Evolutionary conservation across 306 rosid genomes (phyloP).

Genomic region (Acmispon strigosus): DNA sequence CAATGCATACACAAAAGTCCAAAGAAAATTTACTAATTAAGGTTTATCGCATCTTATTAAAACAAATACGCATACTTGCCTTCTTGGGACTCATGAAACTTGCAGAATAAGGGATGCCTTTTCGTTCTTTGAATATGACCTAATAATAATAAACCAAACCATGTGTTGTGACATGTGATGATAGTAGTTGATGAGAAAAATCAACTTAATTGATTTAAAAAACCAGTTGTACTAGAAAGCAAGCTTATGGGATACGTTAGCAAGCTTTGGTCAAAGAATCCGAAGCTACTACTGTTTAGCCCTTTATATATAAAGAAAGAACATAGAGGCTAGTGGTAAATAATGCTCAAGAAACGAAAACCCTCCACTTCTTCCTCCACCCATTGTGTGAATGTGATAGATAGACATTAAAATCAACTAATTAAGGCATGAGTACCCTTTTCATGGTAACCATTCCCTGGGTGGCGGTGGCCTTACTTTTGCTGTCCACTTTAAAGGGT

Average conservation of each 20-base stretch:
- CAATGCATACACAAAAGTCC: not conserved
- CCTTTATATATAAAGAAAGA: not conserved
- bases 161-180: not conserved
- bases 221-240: not conserved
- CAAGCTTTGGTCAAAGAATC: conserved; percentile 27
- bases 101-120: not conserved
- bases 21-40: not conserved
- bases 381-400: conserved; percentile 9
- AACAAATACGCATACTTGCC: not conserved
- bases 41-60: not conserved
- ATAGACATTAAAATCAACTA: conserved; percentile 18
- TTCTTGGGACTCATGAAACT: not conserved
- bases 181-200: not conserved
- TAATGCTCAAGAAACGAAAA: not conserved
- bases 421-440: conserved; percentile 1
- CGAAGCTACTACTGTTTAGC: conserved; percentile 6
- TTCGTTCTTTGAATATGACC: not conserved
- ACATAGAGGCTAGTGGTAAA: conserved; percentile 22
- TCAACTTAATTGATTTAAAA: not conserved
- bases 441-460: conserved; percentile 13
- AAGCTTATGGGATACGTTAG: conserved; percentile 13
- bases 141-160: not conserved
- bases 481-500: conserved; percentile 14
- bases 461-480: not conserved
- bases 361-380: conserved; percentile 1